Base-by-base conservation (phyloP, 1,284 basidiomycete species). In the Boletus mariae region DNA sequence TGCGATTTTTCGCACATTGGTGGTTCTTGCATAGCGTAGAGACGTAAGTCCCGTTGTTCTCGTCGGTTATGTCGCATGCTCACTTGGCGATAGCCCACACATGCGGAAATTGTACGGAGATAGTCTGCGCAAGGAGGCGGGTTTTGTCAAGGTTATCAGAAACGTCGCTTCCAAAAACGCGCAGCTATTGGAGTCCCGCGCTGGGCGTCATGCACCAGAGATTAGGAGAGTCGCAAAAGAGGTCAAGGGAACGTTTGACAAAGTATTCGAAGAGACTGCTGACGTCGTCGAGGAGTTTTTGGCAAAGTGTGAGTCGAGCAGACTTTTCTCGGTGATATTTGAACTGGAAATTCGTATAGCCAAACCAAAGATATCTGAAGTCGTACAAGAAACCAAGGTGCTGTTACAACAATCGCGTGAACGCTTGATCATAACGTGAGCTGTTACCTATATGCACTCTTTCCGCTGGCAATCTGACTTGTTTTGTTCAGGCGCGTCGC, bases 101-200 rank as follows among this genome's bases (percentile, higher is more conserved):
- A 99, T 99, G 96, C 84, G 83, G 60, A 93, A 92, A 66, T 77
- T 98, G 15, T 99, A 98, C 69, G 96, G 96, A 13, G 85, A 94
- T 63, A 87, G 90, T 5, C 76, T 99, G 17, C 85, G 95, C 57
- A 92, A 93, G 68, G 96, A 98, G 56, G 95, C 94, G 7, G 97
- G 96, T 34, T 88, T 98, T 59, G 93, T 95, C 56, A 97, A 98
- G 76, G 95, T 98, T 28, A 86, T 99, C 69, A 94, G 94, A 73
- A 88, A 81, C 52, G 92, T 94, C 8, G 93, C 94, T 1, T 85
- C 81, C 61, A 86, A 85, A 71, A 92, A 94, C 58, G 87, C 83
- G 1, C 80, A 80, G 45, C 78, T 88, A 5, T 68, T 94, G 17
- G 86, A 89, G 65, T 80, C 78, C 28, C 76, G 80, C 42, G 82